Conservation (phyloP, 2,329 filamentous ascomycete genomes). For the Phyllachora maydis region DNA sequence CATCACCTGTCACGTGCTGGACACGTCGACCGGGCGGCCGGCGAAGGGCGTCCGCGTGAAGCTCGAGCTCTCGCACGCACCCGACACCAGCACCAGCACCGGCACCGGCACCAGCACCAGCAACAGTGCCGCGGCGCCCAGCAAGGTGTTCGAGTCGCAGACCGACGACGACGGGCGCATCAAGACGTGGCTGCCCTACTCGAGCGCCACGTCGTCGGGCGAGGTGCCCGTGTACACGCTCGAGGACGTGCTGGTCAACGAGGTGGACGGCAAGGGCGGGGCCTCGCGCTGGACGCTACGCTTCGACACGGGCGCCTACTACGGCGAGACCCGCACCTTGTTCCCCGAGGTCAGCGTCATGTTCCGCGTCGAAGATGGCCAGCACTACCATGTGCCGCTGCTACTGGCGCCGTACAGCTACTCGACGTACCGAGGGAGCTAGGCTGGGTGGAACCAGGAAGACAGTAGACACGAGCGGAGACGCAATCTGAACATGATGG, state of each 20-base stretch:
- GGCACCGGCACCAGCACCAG: conserved; percentile 7
- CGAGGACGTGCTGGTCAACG: conserved; percentile 27
- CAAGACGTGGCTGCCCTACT: conserved; percentile 42
- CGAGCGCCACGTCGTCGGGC: conserved; percentile 24
- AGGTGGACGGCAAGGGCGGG: conserved; percentile 8
- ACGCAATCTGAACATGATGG: too few species aligned
- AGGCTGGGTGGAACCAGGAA: not conserved
- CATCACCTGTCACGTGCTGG: conserved; percentile 76
- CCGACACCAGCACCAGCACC: conserved; percentile 10
- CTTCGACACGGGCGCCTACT: conserved; percentile 57
- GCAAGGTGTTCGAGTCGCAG: conserved; percentile 36
- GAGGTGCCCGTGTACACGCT: conserved; percentile 37
- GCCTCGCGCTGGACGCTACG: conserved; percentile 43
- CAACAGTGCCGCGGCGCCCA: conserved; percentile 12
- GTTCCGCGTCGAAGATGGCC: conserved; percentile 29
- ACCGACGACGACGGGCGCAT: conserved; percentile 66
- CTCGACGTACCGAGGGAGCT: conserved; percentile 64
- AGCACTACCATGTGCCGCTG: conserved; percentile 65
- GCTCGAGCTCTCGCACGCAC: conserved; percentile 24
- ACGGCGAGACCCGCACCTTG: conserved; percentile 35
- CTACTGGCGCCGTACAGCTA: conserved; percentile 63
- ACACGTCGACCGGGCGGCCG: conserved; percentile 56
- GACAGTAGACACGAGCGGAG: not conserved
- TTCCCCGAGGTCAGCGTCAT: conserved; percentile 37
- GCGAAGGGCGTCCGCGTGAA: conserved; percentile 45